phyloP scores from a whole-genome alignment of 106 monocot genomes.

The Platanthera zijinensis region DNA sequence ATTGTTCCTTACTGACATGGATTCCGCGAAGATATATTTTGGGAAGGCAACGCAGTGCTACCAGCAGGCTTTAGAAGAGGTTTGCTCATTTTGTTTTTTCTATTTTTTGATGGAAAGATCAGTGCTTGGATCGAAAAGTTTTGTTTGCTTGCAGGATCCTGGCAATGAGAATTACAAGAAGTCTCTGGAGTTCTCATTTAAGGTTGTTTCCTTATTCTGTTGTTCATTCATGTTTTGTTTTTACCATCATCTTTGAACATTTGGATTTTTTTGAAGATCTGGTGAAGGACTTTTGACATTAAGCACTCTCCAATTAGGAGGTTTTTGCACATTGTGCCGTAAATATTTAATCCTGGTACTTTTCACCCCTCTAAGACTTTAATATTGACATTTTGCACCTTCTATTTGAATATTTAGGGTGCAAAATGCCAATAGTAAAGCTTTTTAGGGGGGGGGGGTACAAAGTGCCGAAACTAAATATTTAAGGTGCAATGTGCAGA shows the following conservation, averaged over 20 bases:
- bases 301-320: no score
- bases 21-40: constrained; percentile 46
- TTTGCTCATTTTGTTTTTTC: background rate
- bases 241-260: background rate
- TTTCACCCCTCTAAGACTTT: no score
- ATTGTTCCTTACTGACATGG: constrained; percentile 40
- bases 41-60: constrained; percentile 60
- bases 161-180: constrained; percentile 69
- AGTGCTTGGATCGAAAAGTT: background rate
- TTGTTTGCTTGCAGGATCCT: constrained; percentile 47
- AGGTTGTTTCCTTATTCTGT: constrained; percentile 26
- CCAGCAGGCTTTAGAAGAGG: constrained; percentile 59
- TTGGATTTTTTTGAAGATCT: background rate
- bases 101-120: no score
- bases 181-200: constrained; percentile 60
- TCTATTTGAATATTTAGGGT: no score
- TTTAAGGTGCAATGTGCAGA: no score
- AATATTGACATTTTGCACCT: no score
- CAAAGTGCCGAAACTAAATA: no score
- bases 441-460: no score
- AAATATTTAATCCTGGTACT: no score
- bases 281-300: no score
- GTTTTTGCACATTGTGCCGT: no score
- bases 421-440: no score
- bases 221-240: background rate